Base-by-base conservation (phyloP, 108 stramenopile genomes). In the Nitzschia putrida region DNA sequence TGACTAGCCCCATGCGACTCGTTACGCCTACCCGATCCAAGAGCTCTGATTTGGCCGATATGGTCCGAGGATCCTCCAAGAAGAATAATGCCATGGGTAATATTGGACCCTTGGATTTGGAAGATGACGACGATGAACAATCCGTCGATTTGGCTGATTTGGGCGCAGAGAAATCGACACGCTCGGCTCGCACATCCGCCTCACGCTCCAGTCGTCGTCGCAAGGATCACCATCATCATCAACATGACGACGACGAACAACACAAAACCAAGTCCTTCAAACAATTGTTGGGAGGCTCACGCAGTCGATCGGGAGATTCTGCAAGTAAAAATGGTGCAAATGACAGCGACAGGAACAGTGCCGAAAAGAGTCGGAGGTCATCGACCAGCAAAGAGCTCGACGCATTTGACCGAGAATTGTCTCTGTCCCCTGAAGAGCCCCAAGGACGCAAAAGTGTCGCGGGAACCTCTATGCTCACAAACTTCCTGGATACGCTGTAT, bases 221-320 rank as follows among this genome's bases (percentile, higher is more conserved):
- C 1, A 34, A 34, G 29, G 29, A 34, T 34, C 29, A 34, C 4
- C 29, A 34, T 34, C 29, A 34, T 49, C 3, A 5, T 4, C 3
- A 5, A 18, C 1, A 49, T 49, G 47, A 5, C 47, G 47, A 18
- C 14, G 47, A 18, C 9, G 11, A 11, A 11, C 44, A 22, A 4
- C 43, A 63, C 44, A 63, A 63, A 25, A 41, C 61, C 21, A 63
- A 63, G 40, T 23, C 61, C 8, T 63, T 63, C 23, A 44, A 63
- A 21, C 61, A 63, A 10, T 39, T 63, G n/a, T 47, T 63, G 61
- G 61, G 44, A 34, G 29, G 29, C 29, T 34, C 29, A 34, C 29
- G 29, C 7, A 63, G 6, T 49, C 47, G 47, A 49, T 49, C 47
- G 4, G 29, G 29, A 34, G 29, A 34, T 2, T 49, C 47, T 49